Evolutionary conservation across 2,329 filamentous ascomycete species (phyloP).

Genomic region (Phoma sp.): DNA sequence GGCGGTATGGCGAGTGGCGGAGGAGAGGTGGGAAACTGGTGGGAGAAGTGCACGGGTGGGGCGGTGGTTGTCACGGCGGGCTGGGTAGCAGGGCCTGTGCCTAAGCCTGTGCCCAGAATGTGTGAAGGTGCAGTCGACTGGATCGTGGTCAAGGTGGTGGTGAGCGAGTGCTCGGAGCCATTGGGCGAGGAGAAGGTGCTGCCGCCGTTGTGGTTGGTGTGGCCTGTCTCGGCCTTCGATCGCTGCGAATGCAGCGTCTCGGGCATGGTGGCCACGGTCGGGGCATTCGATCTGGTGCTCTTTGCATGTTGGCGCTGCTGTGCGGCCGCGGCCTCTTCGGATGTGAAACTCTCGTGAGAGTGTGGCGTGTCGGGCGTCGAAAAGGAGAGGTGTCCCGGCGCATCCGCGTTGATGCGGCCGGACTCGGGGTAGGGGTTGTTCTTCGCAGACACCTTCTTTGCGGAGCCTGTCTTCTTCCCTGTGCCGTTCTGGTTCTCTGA

Average conservation of each 20-base stretch:
- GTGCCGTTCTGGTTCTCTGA: slow-evolving; percentile 56
- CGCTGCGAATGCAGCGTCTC: slow-evolving; percentile 78
- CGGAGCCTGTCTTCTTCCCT: slow-evolving; percentile 49
- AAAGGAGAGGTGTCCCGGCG: slow-evolving; percentile 54
- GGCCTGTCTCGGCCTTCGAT: slow-evolving; percentile 81
- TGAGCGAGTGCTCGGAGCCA: slow-evolving; percentile 78
- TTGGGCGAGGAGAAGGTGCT: slow-evolving; percentile 84
- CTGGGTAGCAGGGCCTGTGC: slow-evolving; percentile 50
- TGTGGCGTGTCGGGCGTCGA: slow-evolving; percentile 54
- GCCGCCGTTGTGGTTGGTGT: slow-evolving; percentile 65
- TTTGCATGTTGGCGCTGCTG: slow-evolving; percentile 63
- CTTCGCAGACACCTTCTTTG: slow-evolving; percentile 69
- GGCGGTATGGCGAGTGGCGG: slow-evolving; percentile 74
- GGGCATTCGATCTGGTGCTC: slow-evolving; percentile 75
- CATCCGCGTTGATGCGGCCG: slow-evolving; percentile 61
- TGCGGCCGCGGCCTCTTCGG: slow-evolving; percentile 57
- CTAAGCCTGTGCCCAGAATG: slow-evolving; percentile 31
- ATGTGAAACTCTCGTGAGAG: slow-evolving; percentile 60
- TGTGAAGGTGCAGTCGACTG: slow-evolving; percentile 70
- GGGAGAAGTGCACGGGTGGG: slow-evolving; percentile 60
- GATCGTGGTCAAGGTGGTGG: slow-evolving; percentile 84
- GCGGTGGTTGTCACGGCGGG: slow-evolving; percentile 41
- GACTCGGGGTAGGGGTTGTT: slow-evolving; percentile 95
- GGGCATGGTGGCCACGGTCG: slow-evolving; percentile 82
- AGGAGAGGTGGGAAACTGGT: slow-evolving; percentile 61